A percentile compares a stretch with the other conserved stretches of the same genome.
phyloP scores from a whole-genome alignment of 805 yeast genomes.

The Wickerhamomyces kurtzmanii region DNA sequence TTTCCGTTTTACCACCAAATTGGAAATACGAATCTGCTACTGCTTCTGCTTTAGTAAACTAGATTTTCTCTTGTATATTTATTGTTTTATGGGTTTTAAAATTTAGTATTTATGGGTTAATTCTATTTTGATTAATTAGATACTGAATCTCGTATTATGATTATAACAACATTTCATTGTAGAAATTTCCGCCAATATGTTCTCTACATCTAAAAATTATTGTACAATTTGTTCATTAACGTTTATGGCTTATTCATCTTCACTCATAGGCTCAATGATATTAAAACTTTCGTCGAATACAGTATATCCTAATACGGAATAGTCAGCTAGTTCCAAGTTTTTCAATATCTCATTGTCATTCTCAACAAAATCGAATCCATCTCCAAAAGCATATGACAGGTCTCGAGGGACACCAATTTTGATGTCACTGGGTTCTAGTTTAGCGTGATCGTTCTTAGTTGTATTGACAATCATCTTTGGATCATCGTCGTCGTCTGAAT shows the following conservation, averaged over 20 bases:
- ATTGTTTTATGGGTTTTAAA: conserved; percentile 11
- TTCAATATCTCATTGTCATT: conserved; percentile 5
- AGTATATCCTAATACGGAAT: not conserved
- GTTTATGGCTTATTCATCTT: no score
- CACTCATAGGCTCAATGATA: no score
- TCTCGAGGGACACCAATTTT: conserved; percentile 12
- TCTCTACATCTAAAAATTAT: no score
- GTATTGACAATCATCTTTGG: conserved; percentile 8
- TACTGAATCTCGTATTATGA: conserved; percentile 1
- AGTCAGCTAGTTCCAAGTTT: no score
- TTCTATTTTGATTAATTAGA: conserved; percentile 2
- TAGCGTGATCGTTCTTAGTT: conserved; percentile 4
- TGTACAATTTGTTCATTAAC: no score
- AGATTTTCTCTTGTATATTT: conserved; percentile 26
- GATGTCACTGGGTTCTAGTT: conserved; percentile 5
- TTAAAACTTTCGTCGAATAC: no score
- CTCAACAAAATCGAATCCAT: conserved; percentile 10
- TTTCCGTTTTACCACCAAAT: conserved; percentile 98
- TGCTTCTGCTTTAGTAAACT: conserved; percentile 99
- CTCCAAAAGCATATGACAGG: conserved; percentile 8
- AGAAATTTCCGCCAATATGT: conserved; percentile 1
- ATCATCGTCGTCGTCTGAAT: conserved; percentile 20
- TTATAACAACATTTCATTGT: conserved; percentile 1
- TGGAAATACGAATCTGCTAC: conserved; percentile 99
- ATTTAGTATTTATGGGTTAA: conserved; percentile 5